Percentiles rank a stretch among this genome's conserved stretches.
phyloP scores from a whole-genome alignment of 2,329 filamentous ascomycete species.

The Cladosporium phlei region DNA sequence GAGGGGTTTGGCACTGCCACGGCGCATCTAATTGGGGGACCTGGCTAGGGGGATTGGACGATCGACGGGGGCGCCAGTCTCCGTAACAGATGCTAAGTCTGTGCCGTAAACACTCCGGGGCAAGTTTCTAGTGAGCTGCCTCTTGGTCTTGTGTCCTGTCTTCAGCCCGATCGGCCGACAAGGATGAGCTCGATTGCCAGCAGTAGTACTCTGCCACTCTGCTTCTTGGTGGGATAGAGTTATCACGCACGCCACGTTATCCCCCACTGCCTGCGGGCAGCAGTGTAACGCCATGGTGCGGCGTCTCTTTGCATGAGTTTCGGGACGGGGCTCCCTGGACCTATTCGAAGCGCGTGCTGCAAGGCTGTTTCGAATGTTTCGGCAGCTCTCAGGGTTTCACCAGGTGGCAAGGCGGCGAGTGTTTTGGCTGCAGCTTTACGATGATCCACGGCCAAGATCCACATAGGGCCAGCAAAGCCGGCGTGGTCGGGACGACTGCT shows the following conservation, averaged over 20 bases:
- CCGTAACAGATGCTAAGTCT: slow-evolving; percentile 7
- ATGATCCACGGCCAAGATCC: slow-evolving; percentile 6
- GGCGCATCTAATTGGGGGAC: slow-evolving; percentile 11
- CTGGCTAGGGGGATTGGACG: slow-evolving; percentile 5
- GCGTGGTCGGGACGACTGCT: slow-evolving; percentile 5
- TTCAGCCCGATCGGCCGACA: background rate
- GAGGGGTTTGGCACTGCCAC: slow-evolving; percentile 11
- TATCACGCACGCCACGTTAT: no score
- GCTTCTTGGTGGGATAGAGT: no score
- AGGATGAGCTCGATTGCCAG: no score
- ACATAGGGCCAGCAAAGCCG: slow-evolving; percentile 8
- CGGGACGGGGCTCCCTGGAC: slow-evolving; percentile 1
- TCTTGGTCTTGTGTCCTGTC: background rate
- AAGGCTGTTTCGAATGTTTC: background rate
- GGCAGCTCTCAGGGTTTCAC: background rate
- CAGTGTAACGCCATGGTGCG: no score
- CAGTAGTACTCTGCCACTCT: no score
- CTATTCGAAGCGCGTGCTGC: background rate
- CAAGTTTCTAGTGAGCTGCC: no score
- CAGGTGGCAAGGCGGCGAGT: no score
- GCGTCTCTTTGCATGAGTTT: background rate
- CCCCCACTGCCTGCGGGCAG: no score
- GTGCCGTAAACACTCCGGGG: background rate
- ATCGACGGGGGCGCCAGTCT: slow-evolving; percentile 8
- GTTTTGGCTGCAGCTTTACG: slow-evolving; percentile 8